Evolutionary conservation across 75 land plant genomes (phyloP), one percentile per base, ranked within the genome.

Genomic region (Gnetum montanum): DNA sequence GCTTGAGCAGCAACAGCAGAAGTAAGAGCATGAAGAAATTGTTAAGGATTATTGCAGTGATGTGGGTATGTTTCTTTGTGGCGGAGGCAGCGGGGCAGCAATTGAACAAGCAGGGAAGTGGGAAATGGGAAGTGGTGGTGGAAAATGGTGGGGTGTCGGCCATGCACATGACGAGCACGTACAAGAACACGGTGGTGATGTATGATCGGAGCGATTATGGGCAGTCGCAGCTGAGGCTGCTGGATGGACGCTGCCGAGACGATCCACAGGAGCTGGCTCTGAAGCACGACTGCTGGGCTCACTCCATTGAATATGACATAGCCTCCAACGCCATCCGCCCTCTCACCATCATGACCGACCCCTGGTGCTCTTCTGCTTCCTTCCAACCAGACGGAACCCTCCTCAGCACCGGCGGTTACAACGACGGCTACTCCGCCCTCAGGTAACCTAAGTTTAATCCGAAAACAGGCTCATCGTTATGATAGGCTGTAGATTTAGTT

Each of bases 361-460:
- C 87, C 8, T 86, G 86, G 86, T 86, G 90, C 70, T 82, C 86
- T 4, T 86, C 83, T 13, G 93, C 84, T 48, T 38, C 77, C 8
- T 56, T 84, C 54, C 12, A 54, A 2, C 69, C 73, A 45, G 64
- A 80, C 46, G 89, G 88, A 7, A 71, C 65, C 7, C 81, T 88
- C 0, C 35, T 88, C n/a, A 88, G 84, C 49, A 74, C 76, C 15
- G 93, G 93, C 20, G 93, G 85, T 22, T 62, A 35, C 41, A 53
- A 46, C 25, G 76, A 68, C 41, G 92, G 86, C 11, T 12, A 27
- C 51, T 69, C 75, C 43, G 8, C 16, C 8, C 73, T 79, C 3
- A 78, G 89, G n/a, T n/a, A n/a, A n/a, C n/a, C 57, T 7, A n/a
- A n/a, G n/a, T n/a, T n/a, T n/a, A n/a, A n/a, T n/a, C n/a, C 19